Evolutionary conservation across 495 filamentous ascomycete species (phyloP), one percentile per base, ranked within the genome.

Genomic region (Lophiostoma macrostomum): DNA sequence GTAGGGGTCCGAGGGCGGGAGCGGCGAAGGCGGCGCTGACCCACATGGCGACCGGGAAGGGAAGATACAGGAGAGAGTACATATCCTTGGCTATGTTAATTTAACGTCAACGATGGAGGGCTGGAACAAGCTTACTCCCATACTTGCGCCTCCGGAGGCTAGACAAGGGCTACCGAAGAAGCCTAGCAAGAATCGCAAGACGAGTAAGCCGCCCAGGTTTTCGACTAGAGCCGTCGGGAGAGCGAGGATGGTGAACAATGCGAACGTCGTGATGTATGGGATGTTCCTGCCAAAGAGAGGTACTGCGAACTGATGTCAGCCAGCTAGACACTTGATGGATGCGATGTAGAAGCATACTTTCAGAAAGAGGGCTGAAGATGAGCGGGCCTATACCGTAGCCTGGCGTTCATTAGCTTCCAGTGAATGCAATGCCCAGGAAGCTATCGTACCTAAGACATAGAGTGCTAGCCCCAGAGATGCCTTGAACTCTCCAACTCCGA

Each of bases 1-100:
- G 69, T 0, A 82, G 68, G 6, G 80, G 81, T 5, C 80, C 81
- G 1, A 84, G 69, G 2, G 77, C 73, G n/a, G 76, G 76, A 64
- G 54, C 58, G 46, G 68, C 56, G 41, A 61, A 64, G 12, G 42
- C 51, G 11, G 74, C 70, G 5, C 71, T 63, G 20, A 76, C 75
- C 76, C 76, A 80, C 25, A 67, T 45, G 30, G 71, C 71, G 42
- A 80, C 61, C 6, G 70, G 69, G 47, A 73, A 76, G 7, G 75
- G 74, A 19, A 78, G 63, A 30, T 74, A 64, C 39, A 76, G 63
- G 10, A 64, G 44, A 23, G 56, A 59, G 34, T 64, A 67, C 63
- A 56, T 50, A 22, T 56, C 53, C 40, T 64, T 30, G 4, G 7
- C 4, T 3, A 16, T 10, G 22, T 64, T 24, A 64, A 51, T 35